Evolutionary conservation across 2,329 filamentous ascomycete genomes (phyloP), one percentile per base, ranked within the genome.

Genomic region (Penicillium hesseltinei): DNA sequence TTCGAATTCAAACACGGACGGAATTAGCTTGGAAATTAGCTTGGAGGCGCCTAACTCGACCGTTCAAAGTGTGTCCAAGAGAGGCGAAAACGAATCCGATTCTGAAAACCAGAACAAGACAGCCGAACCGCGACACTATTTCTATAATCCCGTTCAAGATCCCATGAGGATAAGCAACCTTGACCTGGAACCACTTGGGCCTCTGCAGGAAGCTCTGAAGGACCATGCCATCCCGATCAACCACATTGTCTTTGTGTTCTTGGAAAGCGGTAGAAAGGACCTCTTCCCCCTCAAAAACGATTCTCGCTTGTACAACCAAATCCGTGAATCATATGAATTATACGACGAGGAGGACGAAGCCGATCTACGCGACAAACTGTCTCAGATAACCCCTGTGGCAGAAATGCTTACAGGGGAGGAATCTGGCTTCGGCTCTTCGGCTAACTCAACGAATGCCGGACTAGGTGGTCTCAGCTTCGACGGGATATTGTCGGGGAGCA

Each of bases 181-280:
- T 13, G 65, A 71, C 49, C 53, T 62, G 13, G 65, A 62, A 15
- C 49, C 68, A 5, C 54, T 69, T 29, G 61, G 61, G 7, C 61
- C 63, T 40, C 46, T 72, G 36, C 39, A 66, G 39, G 44, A 67
- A 25, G 69, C 65, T 2, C 51, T 72, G 13, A 55, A 63, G 27
- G 57, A 69, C 11, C 61, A 63, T 25, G 54, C 63, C 10, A 61
- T 70, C 7, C 58, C 66, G 7, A 70, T 72, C 40, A 70, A 62
- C 5, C 69, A 72, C 39, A 59, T 72, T n/a, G 54, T 71, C 25
- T 54, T 72, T 15, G 57, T 72, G 36, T 62, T 66, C 10, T 64
- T 71, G 68, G 69, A 72, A 61, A 72, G 69, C 40, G 58, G 63
- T 11, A 60, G 69, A 23, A 70, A 71, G 43, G 69, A 71, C 33